Evolutionary conservation across 805 yeast genomes (phyloP).

Genomic region (Barnettozyma vustinii): DNA sequence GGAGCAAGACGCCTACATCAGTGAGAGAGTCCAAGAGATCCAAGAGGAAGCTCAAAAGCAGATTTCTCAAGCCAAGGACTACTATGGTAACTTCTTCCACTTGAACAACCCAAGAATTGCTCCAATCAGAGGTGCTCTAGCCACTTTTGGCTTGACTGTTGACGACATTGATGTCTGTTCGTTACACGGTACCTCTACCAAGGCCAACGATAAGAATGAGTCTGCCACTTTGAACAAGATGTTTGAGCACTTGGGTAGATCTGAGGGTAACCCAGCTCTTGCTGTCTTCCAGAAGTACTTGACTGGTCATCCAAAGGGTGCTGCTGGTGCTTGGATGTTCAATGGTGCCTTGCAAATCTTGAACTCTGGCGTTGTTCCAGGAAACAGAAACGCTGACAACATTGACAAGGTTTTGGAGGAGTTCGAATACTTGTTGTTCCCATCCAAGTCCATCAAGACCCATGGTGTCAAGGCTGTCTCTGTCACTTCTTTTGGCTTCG

Average conservation of each 20-base stretch:
- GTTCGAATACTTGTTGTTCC: constrained; percentile 86
- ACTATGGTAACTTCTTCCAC: constrained; percentile 96
- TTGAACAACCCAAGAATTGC: constrained; percentile 89
- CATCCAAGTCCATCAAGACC: constrained; percentile 88
- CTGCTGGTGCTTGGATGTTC: constrained; percentile 99
- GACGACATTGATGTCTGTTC: constrained; percentile 97
- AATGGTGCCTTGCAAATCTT: constrained; percentile 95
- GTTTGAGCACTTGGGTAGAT: constrained; percentile 93
- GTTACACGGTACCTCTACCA: constrained; percentile 98
- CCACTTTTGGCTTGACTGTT: constrained; percentile 84
- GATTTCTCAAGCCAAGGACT: constrained; percentile 80
- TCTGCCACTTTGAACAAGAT: constrained; percentile 83
- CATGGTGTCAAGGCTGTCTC: constrained; percentile 98
- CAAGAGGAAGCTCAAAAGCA: constrained; percentile 81
- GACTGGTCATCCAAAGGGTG: constrained; percentile 99
- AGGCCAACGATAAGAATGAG: constrained; percentile 98
- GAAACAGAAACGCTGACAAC: constrained; percentile 98
- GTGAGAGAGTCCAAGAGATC: constrained; percentile 85
- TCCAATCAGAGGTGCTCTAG: constrained; percentile 95
- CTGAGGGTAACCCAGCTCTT: constrained; percentile 94
- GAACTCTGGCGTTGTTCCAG: constrained; percentile 92
- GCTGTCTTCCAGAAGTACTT: constrained; percentile 99
- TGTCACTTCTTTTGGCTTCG: constrained; percentile 96
- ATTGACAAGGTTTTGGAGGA: constrained; percentile 79
- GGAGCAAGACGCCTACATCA: constrained; percentile 54